Evolutionary conservation across 2,329 filamentous ascomycete genomes (phyloP), one percentile per base, ranked within the genome.

Genomic region (Bipolaris sorokiniana): DNA sequence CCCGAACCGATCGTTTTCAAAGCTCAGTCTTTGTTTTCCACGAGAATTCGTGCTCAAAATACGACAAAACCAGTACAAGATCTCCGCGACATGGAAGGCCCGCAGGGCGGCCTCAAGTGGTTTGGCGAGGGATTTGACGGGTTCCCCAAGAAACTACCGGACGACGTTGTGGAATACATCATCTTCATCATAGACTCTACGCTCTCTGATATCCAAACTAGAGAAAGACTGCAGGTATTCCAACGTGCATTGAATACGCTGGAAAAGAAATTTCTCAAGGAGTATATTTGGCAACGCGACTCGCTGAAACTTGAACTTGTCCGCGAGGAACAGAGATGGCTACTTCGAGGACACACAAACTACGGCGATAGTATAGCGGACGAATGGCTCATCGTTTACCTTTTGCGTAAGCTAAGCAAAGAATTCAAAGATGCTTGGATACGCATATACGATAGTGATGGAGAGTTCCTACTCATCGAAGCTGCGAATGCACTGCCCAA

Each of bases 271-370:
- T 78, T 92, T 7, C 82, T 94, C n/a, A 88, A 86, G 64, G 88
- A 91, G 59, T 97, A 97, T 68, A 96, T 99, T 61, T 99, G 95
- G 95, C 95, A 99, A 74, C 86, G 92, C 11, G 92, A 97, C 51
- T 79, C 82, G 0, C 93, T 99, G 62, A 83, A 82, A n/a, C 78
- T 97, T 5, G 85, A 89, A 16, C 75, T 86, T 28, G 72, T 79
- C 41, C 81, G 81, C 81, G 68, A 89, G 81, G 77, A 89, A 68
- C 86, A 79, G 2, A 71, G 76, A 47, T 82, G 79, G 65, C 87
- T 88, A 62, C 83, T 99, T 5, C 84, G 86, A 61, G 94, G 94
- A 18, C 81, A 83, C 49, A 95, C 92, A 0, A 90, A 94, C 73
- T 98, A 92, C 69, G 93, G 94, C 7, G 96, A 99, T 76, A 95